Conservation (phyloP, 2,329 filamentous ascomycete species). For the Fragosphaeria purpurea region DNA sequence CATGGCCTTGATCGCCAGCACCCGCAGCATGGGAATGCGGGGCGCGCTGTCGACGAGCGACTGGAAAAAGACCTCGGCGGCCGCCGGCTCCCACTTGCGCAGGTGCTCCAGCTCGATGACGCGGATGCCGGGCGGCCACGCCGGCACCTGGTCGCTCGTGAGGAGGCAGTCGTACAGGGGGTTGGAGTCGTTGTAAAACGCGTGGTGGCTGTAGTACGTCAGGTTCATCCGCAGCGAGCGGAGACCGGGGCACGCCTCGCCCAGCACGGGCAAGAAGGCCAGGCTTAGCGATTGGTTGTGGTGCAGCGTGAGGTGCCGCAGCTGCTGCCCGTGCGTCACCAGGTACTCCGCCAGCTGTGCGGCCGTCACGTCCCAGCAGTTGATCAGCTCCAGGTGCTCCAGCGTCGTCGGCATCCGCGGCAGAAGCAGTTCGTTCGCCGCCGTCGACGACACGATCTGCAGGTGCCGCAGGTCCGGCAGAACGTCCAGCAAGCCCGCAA, state of each 20-base stretch:
- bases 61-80: constrained; percentile 67
- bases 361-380: constrained; percentile 67
- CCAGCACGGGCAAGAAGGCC: constrained; percentile 60
- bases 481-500: constrained; percentile 36
- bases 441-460: constrained; percentile 63
- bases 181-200: constrained; percentile 59
- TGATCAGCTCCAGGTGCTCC: constrained; percentile 60
- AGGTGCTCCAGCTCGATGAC: constrained; percentile 67
- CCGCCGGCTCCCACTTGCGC: constrained; percentile 59
- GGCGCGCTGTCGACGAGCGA: constrained; percentile 66
- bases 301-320: constrained; percentile 59
- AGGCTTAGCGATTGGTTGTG: constrained; percentile 74
- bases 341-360: constrained; percentile 57
- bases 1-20: constrained; percentile 64
- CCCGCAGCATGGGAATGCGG: constrained; percentile 55
- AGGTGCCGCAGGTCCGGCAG: constrained; percentile 58
- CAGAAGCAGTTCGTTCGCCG: constrained; percentile 60
- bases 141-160: constrained; percentile 53
- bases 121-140: constrained; percentile 66
- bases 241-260: constrained; percentile 58
- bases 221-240: constrained; percentile 66
- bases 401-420: constrained; percentile 57
- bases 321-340: constrained; percentile 51
- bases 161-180: constrained; percentile 65
- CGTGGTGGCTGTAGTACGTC: constrained; percentile 63